These are phyloP conservation scores for Cyclanthera cordifolia DNA, from an alignment of 306 rosid genomes.

Conservation along the genomic window DNA sequence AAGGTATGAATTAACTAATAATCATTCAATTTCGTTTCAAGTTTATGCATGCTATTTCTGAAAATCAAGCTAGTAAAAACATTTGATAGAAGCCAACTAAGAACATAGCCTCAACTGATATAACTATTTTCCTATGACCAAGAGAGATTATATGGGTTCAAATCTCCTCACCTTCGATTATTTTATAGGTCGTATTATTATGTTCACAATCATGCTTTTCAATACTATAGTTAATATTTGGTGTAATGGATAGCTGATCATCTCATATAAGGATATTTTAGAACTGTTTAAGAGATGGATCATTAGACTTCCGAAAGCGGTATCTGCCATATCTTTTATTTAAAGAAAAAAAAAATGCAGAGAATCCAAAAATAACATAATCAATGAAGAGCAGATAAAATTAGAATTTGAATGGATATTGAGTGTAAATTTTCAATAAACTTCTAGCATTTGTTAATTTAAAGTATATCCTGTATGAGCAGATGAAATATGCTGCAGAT, in stretches of 20 bases:
- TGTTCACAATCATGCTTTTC: neutral
- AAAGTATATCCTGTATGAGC: constrained; percentile 20
- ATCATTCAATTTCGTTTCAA: neutral
- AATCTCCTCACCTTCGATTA: too few relatives aligned
- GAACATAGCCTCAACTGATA: too few relatives aligned
- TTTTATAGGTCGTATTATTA: neutral
- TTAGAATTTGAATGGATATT: neutral
- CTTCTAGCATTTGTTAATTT: constrained; percentile 14
- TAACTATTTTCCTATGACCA: too few relatives aligned
- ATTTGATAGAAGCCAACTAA: neutral
- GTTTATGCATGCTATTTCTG: neutral
- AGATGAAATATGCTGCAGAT: constrained; percentile 82
- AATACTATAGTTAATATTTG: neutral
- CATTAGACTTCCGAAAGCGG: neutral
- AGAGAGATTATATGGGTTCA: too few relatives aligned
- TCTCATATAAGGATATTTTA: neutral
- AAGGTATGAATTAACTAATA: constrained; percentile 38
- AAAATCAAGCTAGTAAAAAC: neutral
- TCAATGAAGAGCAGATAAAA: neutral
- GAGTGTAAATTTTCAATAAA: neutral
- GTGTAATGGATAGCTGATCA: neutral
- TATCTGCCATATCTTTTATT: neutral
- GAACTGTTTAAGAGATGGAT: neutral
- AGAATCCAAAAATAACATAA: neutral
- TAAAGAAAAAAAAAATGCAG: neutral